Conservation (phyloP, 2,329 filamentous ascomycete species). For the Lasiodiplodia sp. region DNA sequence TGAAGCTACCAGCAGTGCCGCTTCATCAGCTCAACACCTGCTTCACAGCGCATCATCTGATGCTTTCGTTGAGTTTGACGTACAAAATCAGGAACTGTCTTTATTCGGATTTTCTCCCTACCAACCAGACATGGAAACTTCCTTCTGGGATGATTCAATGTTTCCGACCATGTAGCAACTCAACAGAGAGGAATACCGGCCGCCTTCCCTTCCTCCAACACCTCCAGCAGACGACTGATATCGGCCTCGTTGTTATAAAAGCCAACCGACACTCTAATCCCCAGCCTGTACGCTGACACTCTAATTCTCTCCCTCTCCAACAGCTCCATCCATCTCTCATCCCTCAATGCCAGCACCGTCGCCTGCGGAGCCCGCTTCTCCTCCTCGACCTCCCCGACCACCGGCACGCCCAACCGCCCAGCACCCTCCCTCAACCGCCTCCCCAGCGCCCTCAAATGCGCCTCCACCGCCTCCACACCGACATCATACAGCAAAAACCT, state of each 20-base stretch:
- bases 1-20: too few relatives aligned
- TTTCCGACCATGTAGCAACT: neutral
- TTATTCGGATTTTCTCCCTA: neutral
- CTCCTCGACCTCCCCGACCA: neutral
- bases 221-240: neutral
- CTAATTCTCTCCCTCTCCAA: neutral
- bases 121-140: neutral
- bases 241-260: constrained; percentile 7
- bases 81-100: neutral
- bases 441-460: neutral
- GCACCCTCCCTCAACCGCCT: neutral
- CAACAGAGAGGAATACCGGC: neutral
- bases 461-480: neutral
- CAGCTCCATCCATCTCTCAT: neutral
- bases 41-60: neutral
- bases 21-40: neutral
- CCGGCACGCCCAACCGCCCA: neutral
- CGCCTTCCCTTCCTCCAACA: neutral
- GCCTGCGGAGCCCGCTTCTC: neutral
- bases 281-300: neutral
- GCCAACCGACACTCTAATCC: neutral
- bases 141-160: neutral
- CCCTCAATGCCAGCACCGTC: neutral
- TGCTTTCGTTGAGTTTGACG: neutral
- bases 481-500: neutral